Conservation (phyloP, 768 basidiomycete species). For the Pleurotus salmoneostramineus region DNA sequence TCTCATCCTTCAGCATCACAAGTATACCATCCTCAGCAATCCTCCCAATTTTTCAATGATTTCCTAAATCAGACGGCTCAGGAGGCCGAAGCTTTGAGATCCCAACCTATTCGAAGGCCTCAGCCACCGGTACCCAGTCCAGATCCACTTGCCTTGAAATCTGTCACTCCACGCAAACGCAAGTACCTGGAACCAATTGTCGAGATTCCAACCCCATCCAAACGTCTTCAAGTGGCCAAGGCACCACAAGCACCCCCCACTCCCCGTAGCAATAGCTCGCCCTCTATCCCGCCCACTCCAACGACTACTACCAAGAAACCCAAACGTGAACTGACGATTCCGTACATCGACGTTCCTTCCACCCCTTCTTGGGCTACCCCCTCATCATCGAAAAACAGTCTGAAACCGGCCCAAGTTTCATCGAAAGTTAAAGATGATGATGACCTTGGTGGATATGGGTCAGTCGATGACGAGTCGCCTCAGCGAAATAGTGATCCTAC, state of each 20-base stretch:
- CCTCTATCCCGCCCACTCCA: slow-evolving; percentile 14
- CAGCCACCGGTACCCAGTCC: slow-evolving; percentile 37
- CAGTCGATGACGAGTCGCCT: slow-evolving; percentile 34
- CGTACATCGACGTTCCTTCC: slow-evolving; percentile 44
- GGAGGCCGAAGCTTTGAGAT: slow-evolving; percentile 31
- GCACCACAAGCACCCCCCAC: slow-evolving; percentile 18
- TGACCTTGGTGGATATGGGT: slow-evolving; percentile 57
- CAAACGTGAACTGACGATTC: slow-evolving; percentile 32
- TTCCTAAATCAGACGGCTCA: slow-evolving; percentile 57
- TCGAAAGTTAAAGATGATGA: slow-evolving; percentile 27
- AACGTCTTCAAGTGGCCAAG: slow-evolving; percentile 41
- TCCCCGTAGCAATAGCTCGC: slow-evolving; percentile 15
- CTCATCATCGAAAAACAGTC: slow-evolving; percentile 28
- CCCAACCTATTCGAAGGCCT: slow-evolving; percentile 15
- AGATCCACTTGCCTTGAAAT: slow-evolving; percentile 46
- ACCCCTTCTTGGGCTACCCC: slow-evolving; percentile 45
- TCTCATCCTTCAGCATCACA: slow-evolving; percentile 17
- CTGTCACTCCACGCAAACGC: slow-evolving; percentile 65
- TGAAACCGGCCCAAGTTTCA: slow-evolving; percentile 5
- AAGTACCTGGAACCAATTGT: slow-evolving; percentile 43
- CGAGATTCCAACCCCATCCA: slow-evolving; percentile 59
- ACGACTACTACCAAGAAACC: slow-evolving; percentile 24
- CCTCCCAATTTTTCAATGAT: slow-evolving; percentile 58
- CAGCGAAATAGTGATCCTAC: slow-evolving; percentile 29
- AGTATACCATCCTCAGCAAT: slow-evolving; percentile 52